Evolutionary conservation across 805 yeast species (phyloP), one percentile per base, ranked within the genome.

Genomic region (Wickerhamomyces mucosus): DNA sequence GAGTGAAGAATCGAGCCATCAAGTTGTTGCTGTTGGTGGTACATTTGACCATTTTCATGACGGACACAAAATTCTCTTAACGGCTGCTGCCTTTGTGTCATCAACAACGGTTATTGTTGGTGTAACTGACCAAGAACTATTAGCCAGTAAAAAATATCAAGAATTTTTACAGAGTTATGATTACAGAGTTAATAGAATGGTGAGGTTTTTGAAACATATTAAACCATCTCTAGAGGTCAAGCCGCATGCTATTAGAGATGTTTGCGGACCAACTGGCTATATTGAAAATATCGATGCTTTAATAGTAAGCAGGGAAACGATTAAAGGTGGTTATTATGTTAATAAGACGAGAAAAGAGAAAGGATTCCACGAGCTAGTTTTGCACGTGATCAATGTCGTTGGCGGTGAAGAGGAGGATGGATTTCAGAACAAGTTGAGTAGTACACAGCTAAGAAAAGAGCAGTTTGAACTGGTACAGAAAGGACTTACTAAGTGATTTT

Each of bases 21-120:
- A 41, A 13, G 63, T 65, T 5, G 45, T 54, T 18, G 89, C 95
- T 0, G 76, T 89, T 2, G 98, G 98, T 1, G 99, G 99, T 1
- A 92, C 98, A 0, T 92, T 92, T 59, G 99, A 92, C 50, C 97
- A 92, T 56, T 50, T 92, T 22, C 99, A 92, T 46, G 94, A 81
- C 49, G 99, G 97, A 0, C 99, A 92, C 56, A 84, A 82, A 53
- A 78, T 92, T 18, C 61, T 92, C 18, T 62, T 92, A 8, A 76
- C 92, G 0, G 63, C 82, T 37, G 66, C 94, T 0, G 72, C 75
- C 0, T 85, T 75, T 46, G 41, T 83, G 7, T 64, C 94, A 0
- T 45, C 55, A 3, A 43, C 53, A 3, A 58, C 55, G 15, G 58
- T 92, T 11, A 79, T 89, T 29, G 64, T 92, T 6, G 99, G 98